These are phyloP conservation scores for Stromatinia cepivora DNA, from an alignment of 2,329 filamentous ascomycete genomes.

Conservation along the genomic window DNA sequence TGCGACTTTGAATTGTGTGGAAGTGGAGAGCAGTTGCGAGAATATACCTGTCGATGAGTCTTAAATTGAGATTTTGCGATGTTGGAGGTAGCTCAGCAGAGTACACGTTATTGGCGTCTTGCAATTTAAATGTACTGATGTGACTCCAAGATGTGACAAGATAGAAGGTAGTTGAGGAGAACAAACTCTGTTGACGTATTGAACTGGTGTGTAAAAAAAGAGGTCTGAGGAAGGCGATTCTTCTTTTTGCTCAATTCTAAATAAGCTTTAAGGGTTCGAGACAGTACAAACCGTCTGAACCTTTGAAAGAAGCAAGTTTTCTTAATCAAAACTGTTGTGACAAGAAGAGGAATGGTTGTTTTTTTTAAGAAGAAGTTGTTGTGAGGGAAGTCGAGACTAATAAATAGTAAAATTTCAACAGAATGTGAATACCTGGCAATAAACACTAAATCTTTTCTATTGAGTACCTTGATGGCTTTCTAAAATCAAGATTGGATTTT, in stretches of 20 bases:
- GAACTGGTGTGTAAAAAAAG: neutral
- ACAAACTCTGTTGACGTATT: neutral
- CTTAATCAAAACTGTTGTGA: neutral
- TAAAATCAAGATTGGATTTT: rapidly evolving
- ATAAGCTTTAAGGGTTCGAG: neutral
- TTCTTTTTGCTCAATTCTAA: neutral
- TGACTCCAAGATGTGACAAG: neutral
- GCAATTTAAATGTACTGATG: neutral
- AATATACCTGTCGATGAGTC: neutral
- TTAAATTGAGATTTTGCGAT: neutral
- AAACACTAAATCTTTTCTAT: neutral
- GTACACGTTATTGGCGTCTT: neutral
- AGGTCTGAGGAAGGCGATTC: neutral
- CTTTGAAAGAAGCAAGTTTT: neutral
- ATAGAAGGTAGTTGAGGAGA: neutral
- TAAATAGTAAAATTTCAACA: neutral
- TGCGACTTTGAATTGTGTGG: neutral
- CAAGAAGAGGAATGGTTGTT: neutral
- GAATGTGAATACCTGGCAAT: neutral
- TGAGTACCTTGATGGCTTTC: neutral
- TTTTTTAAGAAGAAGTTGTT: neutral
- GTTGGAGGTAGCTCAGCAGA: neutral
- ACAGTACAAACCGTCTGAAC: neutral
- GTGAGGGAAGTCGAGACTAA: neutral
- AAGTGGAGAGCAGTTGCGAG: neutral